Evolutionary conservation across 768 basidiomycete species (phyloP).

Genomic region (Macrolepiota fuliginosa): DNA sequence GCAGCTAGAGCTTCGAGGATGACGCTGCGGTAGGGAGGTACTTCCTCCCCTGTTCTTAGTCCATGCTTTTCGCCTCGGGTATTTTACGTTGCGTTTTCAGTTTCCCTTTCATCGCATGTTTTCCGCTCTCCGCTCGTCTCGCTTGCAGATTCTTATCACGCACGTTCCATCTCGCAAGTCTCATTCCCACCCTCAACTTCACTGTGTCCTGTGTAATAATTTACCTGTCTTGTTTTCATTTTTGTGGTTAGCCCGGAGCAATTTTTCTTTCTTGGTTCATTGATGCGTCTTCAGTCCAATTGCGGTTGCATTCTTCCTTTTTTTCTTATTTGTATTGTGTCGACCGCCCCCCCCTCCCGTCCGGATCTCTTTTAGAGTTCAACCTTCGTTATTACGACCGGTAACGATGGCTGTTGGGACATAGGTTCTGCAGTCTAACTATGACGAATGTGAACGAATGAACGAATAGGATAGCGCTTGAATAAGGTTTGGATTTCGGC

Average conservation of each 20-base stretch:
- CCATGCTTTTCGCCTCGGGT: neutral
- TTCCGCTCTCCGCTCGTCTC: neutral
- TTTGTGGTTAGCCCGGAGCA: neutral
- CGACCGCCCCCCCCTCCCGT: neutral
- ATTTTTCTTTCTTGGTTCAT: neutral
- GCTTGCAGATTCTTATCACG: neutral
- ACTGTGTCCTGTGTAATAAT: neutral
- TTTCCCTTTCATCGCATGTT: neutral
- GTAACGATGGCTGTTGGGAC: no score
- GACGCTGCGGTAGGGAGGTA: constrained; percentile 13
- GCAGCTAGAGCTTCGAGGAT: constrained; percentile 17
- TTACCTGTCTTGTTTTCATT: neutral
- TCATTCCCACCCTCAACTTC: neutral
- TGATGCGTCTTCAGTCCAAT: neutral
- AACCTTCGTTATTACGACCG: no score
- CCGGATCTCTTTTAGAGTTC: no score
- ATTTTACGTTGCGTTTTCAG: neutral
- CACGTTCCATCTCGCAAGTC: neutral
- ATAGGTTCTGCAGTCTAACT: no score
- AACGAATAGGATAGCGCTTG: no score
- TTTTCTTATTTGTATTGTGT: neutral
- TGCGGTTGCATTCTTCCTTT: neutral
- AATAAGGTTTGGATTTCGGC: no score
- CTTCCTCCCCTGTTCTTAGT: neutral
- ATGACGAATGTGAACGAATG: no score